Evolutionary conservation across 495 filamentous ascomycete genomes (phyloP), one percentile per base, ranked within the genome.

Genomic region (Venustampulla echinocandica): DNA sequence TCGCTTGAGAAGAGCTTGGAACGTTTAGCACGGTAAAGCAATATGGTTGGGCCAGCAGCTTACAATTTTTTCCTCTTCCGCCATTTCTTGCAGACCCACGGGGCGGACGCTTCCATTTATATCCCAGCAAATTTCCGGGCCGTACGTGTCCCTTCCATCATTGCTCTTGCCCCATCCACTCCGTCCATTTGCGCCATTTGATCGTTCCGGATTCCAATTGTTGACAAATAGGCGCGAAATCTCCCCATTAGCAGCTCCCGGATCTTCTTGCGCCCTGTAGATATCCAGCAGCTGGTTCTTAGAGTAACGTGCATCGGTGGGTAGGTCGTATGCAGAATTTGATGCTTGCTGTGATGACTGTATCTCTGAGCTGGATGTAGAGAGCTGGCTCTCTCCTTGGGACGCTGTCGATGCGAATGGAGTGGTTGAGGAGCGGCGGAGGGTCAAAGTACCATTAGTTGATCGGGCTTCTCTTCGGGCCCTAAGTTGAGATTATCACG

Each of bases 61-160:
- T 59, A 90, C 87, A 70, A 90, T 84, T 61, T 75, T 84, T 69
- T 98, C 92, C 44, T 87, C 81, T 10, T 84, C 74, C 14, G 80
- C 81, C 81, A 95, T 81, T 42, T 85, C 80, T 57, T 78, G 69
- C 42, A 95, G 59, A 27, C 77, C 77, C 42, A 97, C 65, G 13
- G 90, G 89, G 47, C 78, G 76, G 21, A 82, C 68, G 47, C 70
- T 71, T 24, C 89, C 90, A 35, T 76, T 73, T 44, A 76, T 65
- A 57, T 96, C 90, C 92, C 93, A 98, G 59, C 93, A 97, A 37
- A 89, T 70, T 49, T 90, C 85, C 1, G 80, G 84, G 36, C 80
- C 88, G 58, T 70, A 69, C 51, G 15, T 66, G 57, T 49, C 72
- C 69, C 33, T 65, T 64, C 45, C 69, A 48, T 66, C 65, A 24